Conservation (phyloP, 2,329 filamentous ascomycete genomes). For the Arthrocladium fulminans region DNA sequence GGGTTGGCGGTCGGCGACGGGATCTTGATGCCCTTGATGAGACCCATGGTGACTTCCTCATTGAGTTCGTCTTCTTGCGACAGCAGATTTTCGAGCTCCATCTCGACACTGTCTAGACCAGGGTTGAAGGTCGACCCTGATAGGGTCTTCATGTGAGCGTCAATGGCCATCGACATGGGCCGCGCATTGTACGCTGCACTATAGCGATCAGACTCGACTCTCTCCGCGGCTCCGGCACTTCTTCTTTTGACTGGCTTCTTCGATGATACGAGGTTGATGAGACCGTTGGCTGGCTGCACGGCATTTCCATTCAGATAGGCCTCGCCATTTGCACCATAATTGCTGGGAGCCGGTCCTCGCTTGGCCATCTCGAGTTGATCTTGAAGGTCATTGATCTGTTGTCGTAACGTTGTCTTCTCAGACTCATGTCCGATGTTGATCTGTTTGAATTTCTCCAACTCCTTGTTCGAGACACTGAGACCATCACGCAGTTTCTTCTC, state of each 20-base stretch:
- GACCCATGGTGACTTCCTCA: slow-evolving; percentile 90
- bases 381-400: slow-evolving; percentile 81
- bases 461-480: slow-evolving; percentile 65
- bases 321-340: slow-evolving; percentile 44
- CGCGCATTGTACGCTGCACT: slow-evolving; percentile 88
- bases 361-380: slow-evolving; percentile 86
- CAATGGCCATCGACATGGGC: slow-evolving; percentile 90
- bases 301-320: slow-evolving; percentile 49
- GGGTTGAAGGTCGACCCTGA: slow-evolving; percentile 71
- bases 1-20: slow-evolving; percentile 78
- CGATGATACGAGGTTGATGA: slow-evolving; percentile 93
- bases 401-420: slow-evolving; percentile 75
- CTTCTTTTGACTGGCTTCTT: slow-evolving; percentile 88
- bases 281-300: slow-evolving; percentile 53
- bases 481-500: slow-evolving; percentile 78
- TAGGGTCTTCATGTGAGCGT: slow-evolving; percentile 58
- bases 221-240: slow-evolving; percentile 72
- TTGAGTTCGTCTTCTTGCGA: slow-evolving; percentile 94
- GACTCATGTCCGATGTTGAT: slow-evolving; percentile 67
- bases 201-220: slow-evolving; percentile 78
- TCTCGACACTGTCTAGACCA: slow-evolving; percentile 80
- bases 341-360: slow-evolving; percentile 55
- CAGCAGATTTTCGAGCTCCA: slow-evolving; percentile 86
- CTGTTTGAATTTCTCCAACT: slow-evolving; percentile 70
- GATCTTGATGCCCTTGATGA: slow-evolving; percentile 95